Base-by-base conservation (phyloP, 164 flowering plant genomes). In the Aristolochia contorta region DNA sequence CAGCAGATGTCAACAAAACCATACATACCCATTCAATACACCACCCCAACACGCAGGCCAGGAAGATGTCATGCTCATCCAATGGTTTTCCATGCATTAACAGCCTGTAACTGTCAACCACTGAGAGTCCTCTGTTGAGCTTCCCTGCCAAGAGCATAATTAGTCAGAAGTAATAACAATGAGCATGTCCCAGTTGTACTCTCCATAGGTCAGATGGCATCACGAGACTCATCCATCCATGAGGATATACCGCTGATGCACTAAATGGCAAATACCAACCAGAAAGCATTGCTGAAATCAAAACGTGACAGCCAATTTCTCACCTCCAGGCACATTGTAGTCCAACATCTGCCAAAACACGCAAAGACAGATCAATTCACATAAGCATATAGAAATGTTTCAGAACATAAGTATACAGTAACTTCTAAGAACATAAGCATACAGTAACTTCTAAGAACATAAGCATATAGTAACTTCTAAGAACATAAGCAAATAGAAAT, bases 11-110 rank as follows among this genome's bases (percentile, higher is more conserved):
- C 15, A 20, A 30, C 16, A 45, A 53, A 51, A 27, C 30, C 30
- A 23, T 13, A 23, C 70, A 37, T 84, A 92, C 98, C 98, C 98
- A 89, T 78, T 92, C 96, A 67, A 92, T 84, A 65, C 98, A 89
- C 96, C 98, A 92, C 43, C 97, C 98, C 56, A 92, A 93, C 33
- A 80, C 81, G 55, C 81, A 72, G 48, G 89, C 69, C 21, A 80
- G 95, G 68, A 84, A 85, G 10, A 84, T 27, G 71, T 92, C 98
- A 18, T 87, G 87, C 16, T 84, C 79, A 18, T 78, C 76, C 54
- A 89, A 56, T 43, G 81, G 86, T 62, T 78, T 69, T 70, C 96
- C 96, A 71, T 79, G 82, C 67, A 82, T 84, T 63, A 92, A 73
- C 64, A 79, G 48, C 65, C 72, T 76, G 79, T 84, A 89, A 80